These are phyloP conservation scores for Ceratobasidium sp. DNA, from an alignment of 1,284 basidiomycete species.

Conservation along the genomic window DNA sequence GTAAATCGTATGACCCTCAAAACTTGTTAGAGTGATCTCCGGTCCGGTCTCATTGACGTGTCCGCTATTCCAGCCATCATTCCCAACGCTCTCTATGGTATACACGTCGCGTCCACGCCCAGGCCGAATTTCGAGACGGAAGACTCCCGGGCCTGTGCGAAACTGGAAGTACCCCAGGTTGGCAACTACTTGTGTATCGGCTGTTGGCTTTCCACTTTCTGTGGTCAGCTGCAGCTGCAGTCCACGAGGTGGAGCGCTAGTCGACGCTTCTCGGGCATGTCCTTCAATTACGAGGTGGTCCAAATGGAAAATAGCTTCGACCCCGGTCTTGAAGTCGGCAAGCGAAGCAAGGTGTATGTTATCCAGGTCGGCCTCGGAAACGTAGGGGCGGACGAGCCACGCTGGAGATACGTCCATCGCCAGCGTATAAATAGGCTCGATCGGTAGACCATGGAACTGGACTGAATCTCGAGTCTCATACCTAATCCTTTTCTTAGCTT, in stretches of 20 bases:
- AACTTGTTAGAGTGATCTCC: constrained; percentile 79
- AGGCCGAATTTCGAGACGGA: constrained; percentile 79
- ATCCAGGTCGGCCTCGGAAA: constrained; percentile 92
- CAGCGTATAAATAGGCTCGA: constrained; percentile 84
- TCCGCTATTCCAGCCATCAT: constrained; percentile 82
- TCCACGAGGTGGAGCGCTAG: constrained; percentile 76
- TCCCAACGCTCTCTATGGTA: constrained; percentile 81
- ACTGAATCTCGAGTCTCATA: constrained; percentile 45
- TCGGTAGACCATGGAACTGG: constrained; percentile 65
- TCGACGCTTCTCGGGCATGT: constrained; percentile 79
- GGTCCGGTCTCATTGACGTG: constrained; percentile 69
- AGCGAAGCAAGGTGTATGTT: constrained; percentile 87
- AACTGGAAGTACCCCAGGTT: constrained; percentile 98
- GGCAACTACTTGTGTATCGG: constrained; percentile 89
- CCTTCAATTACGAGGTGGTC: constrained; percentile 94
- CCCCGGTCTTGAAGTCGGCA: constrained; percentile 61
- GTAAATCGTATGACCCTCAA: constrained; percentile 88
- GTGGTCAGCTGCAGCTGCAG: constrained; percentile 80
- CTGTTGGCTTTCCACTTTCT: constrained; percentile 60
- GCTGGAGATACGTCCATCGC: constrained; percentile 88
- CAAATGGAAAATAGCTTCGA: constrained; percentile 86
- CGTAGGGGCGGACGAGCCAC: constrained; percentile 90
- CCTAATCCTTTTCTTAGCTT: neutral
- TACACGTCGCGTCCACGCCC: constrained; percentile 85
- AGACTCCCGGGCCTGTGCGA: constrained; percentile 89